Percentiles rank a stretch among this genome's conserved stretches.
Conservation (phyloP, 148 eudicot genomes). For the Vaccinium myrtillus region DNA sequence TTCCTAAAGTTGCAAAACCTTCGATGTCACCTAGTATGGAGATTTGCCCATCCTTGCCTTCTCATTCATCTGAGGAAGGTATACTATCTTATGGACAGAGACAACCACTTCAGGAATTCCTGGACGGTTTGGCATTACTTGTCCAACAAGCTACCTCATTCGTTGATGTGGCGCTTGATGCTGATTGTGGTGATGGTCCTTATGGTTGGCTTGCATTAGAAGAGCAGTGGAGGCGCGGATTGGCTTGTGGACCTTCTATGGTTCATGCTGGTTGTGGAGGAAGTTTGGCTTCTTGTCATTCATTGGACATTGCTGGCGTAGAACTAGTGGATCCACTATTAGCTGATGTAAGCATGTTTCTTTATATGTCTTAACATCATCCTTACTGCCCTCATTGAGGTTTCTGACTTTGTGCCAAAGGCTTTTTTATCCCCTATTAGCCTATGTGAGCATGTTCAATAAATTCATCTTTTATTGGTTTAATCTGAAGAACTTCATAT, state of each 20-base stretch:
- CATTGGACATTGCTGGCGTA: constrained; percentile 89
- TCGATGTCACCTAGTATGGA: constrained; percentile 44
- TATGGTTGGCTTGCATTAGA: constrained; percentile 93
- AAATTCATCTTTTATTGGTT: neutral
- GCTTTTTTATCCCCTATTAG: neutral
- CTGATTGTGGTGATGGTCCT: constrained; percentile 88
- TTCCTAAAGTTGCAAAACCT: constrained; percentile 66
- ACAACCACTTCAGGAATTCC: constrained; percentile 82
- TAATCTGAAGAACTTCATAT: neutral
- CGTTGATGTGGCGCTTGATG: constrained; percentile 95
- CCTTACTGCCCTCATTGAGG: neutral
- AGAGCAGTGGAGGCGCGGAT: constrained; percentile 91
- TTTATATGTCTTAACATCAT: neutral
- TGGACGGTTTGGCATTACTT: constrained; percentile 81
- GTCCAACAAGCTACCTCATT: constrained; percentile 95
- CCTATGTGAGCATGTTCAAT: neutral
- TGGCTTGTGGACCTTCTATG: constrained; percentile 91
- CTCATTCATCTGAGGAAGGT: constrained; percentile 66
- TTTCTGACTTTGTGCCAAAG: neutral
- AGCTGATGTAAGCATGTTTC: constrained; percentile 63
- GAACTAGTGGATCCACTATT: constrained; percentile 87
- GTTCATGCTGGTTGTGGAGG: constrained; percentile 99
- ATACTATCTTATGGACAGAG: constrained; percentile 62
- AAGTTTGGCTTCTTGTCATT: constrained; percentile 85
- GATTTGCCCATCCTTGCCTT: constrained; percentile 41